These are phyloP conservation scores for Lodderomyces elongisporus DNA, from an alignment of 1,139 yeast genomes.

Conservation along the genomic window DNA sequence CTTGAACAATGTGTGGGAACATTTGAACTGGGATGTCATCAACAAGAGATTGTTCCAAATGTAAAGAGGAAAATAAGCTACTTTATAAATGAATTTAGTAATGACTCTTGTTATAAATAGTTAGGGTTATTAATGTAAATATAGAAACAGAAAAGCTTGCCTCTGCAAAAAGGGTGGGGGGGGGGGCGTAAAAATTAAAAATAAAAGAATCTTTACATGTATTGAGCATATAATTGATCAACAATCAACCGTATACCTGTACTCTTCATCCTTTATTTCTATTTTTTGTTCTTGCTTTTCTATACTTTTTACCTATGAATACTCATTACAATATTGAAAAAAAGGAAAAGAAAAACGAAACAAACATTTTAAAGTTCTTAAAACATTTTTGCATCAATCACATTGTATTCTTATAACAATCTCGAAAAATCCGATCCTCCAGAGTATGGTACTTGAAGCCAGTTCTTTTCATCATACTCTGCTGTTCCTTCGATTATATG, in stretches of 20 bases:
- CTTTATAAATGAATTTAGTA: too few relatives aligned
- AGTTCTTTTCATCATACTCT: constrained; percentile 58
- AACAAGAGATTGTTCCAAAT: constrained; percentile 53
- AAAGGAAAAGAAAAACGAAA: too few relatives aligned
- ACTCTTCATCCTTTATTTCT: too few relatives aligned
- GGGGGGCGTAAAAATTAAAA: too few relatives aligned
- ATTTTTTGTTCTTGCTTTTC: not conserved
- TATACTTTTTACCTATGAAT: not conserved
- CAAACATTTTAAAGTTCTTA: not conserved
- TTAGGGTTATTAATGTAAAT: not conserved
- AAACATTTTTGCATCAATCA: too few relatives aligned
- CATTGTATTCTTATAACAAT: too few relatives aligned
- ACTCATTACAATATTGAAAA: not conserved
- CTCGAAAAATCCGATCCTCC: constrained; percentile 45
- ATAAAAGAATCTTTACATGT: too few relatives aligned
- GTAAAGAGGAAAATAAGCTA: constrained; percentile 16
- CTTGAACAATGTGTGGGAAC: constrained; percentile 69
- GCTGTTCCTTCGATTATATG: constrained; percentile 67
- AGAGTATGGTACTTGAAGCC: constrained; percentile 72
- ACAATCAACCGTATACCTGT: too few relatives aligned
- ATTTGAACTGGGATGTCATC: constrained; percentile 84
- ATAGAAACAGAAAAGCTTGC: not conserved
- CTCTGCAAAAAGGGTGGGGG: too few relatives aligned
- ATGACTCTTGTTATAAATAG: too few relatives aligned
- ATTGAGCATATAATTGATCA: too few relatives aligned